Percentiles rank a stretch among this genome's conserved stretches.
Conservation (phyloP, 306 rosid species). For the Cucurbita pepo region DNA sequence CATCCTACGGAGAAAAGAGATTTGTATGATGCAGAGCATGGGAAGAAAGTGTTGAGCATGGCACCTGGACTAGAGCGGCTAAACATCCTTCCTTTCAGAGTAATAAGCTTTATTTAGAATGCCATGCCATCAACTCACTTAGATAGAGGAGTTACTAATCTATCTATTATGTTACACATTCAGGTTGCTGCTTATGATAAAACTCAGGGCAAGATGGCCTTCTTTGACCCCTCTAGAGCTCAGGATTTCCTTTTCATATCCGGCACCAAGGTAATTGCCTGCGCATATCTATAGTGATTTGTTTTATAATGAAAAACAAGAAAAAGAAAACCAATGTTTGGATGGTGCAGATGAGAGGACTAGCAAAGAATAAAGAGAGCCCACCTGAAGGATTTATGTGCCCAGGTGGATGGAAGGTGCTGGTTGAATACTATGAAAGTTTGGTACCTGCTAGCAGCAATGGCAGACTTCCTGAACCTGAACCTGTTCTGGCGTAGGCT, state of each 20-base stretch:
- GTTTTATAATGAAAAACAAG: background rate
- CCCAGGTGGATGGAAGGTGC: slow-evolving; percentile 92
- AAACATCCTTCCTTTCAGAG: slow-evolving; percentile 96
- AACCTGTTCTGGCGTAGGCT: slow-evolving; percentile 46
- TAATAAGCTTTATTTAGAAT: slow-evolving; percentile 20
- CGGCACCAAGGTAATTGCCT: slow-evolving; percentile 70
- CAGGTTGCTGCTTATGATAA: slow-evolving; percentile 99
- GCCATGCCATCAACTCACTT: background rate
- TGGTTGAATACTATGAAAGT: slow-evolving; percentile 90
- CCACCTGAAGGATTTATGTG: slow-evolving; percentile 99
- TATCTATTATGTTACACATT: slow-evolving; percentile 2
- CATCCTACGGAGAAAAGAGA: slow-evolving; percentile 88
- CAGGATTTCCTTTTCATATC: slow-evolving; percentile 93
- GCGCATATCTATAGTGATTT: background rate
- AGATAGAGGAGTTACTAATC: background rate
- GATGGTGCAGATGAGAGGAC: slow-evolving; percentile 65
- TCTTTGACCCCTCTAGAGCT: slow-evolving; percentile 85
- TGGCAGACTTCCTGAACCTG: slow-evolving; percentile 55
- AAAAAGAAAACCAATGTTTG: background rate
- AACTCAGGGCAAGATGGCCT: slow-evolving; percentile 90
- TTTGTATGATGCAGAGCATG: slow-evolving; percentile 93
- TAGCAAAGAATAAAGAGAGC: slow-evolving; percentile 80
- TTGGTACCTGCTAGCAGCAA: slow-evolving; percentile 29
- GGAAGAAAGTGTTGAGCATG: slow-evolving; percentile 95
- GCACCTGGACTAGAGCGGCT: slow-evolving; percentile 96